Evolutionary conservation across 371 early-diverging fungal species (phyloP).

Genomic region (Apophysomyces trapeziformis): DNA sequence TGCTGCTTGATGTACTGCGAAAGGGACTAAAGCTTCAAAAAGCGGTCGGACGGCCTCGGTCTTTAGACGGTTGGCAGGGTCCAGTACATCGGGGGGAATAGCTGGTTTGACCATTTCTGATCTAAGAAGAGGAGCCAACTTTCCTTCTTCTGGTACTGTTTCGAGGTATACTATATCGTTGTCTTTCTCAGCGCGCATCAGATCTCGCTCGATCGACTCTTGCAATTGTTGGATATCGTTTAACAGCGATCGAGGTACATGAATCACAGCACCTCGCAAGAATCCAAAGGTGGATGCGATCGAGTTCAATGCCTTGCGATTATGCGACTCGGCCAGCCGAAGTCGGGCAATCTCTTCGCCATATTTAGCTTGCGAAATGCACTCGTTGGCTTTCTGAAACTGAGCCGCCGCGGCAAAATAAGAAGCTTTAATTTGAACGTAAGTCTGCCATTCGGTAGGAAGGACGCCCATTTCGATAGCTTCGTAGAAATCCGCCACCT

Average conservation of each 20-base stretch:
- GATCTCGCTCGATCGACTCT: slow-evolving; percentile 57
- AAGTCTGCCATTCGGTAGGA: slow-evolving; percentile 61
- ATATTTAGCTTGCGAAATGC: slow-evolving; percentile 72
- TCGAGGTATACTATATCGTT: slow-evolving; percentile 74
- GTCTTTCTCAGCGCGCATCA: slow-evolving; percentile 81
- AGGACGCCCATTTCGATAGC: slow-evolving; percentile 42
- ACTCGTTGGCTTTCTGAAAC: slow-evolving; percentile 76
- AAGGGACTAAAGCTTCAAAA: slow-evolving; percentile 85
- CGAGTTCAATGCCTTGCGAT: slow-evolving; percentile 28
- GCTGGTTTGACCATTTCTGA: slow-evolving; percentile 78
- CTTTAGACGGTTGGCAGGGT: slow-evolving; percentile 32
- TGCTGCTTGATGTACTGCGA: slow-evolving; percentile 88
- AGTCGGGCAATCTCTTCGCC: slow-evolving; percentile 89
- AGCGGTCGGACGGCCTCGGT: slow-evolving; percentile 69
- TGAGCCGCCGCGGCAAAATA: slow-evolving; percentile 82
- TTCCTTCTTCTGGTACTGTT: slow-evolving; percentile 65
- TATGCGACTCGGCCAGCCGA: slow-evolving; percentile 54
- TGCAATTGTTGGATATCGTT: slow-evolving; percentile 42
- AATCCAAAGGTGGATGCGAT: slow-evolving; percentile 17
- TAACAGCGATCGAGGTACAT: slow-evolving; percentile 16
- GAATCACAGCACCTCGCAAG: slow-evolving; percentile 6
- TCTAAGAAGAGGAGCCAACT: slow-evolving; percentile 63
- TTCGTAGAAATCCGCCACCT: slow-evolving; percentile 76
- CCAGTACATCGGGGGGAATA: slow-evolving; percentile 37
- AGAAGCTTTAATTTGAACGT: slow-evolving; percentile 70